Base-by-base conservation (phyloP, 352 stramenopile genomes). In the Pythium volutum region DNA sequence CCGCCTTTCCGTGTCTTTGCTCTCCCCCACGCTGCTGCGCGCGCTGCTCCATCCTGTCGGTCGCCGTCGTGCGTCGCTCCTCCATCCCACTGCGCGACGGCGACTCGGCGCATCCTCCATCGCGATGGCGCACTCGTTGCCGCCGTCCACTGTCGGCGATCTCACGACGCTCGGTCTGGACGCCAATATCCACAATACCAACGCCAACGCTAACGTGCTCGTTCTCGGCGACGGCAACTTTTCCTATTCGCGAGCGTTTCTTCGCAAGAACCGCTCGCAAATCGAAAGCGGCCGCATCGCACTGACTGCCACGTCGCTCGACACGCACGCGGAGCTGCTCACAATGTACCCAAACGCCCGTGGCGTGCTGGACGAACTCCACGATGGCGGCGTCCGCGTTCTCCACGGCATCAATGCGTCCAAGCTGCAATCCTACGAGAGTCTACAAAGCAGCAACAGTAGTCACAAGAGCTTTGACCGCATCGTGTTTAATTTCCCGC, bases 401-500 rank as follows among this genome's bases (percentile, higher is more conserved):
- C 66, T 81, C 55, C 81, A 93, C 57, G 74, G 67, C 15, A 74
- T 95, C 51, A 87, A 95, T 59, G 86, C 82, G 25, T 92, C 82
- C 5, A 72, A 70, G 31, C 76, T 95, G 20, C 61, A 86, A 46
- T 65, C 55, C 12, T 86, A 81, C 60, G 39, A 66, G 29, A 12
- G 11, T 22, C 31, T 66, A 38, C n/a, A 22, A 10, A n/a, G 23
- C 3, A 56, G 8, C 20, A 4, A 31, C 0, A 12, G 31, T n/a
- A 11, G 29, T 15, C 4, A 16, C 38, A 9, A 20, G 33, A 51
- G 22, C 20, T 88, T 89, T 29, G 83, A 93, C 51, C 75, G 81
- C 22, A 75, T 95, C 55, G 81, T 95, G 55, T 95, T 95, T 71
- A 95, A 95, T 60, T 95, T 93, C 61, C 86, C 86, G 34, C 84